These are phyloP conservation scores for Gloeostereum incarnatum DNA, from an alignment of 768 basidiomycete genomes.

Conservation along the genomic window DNA sequence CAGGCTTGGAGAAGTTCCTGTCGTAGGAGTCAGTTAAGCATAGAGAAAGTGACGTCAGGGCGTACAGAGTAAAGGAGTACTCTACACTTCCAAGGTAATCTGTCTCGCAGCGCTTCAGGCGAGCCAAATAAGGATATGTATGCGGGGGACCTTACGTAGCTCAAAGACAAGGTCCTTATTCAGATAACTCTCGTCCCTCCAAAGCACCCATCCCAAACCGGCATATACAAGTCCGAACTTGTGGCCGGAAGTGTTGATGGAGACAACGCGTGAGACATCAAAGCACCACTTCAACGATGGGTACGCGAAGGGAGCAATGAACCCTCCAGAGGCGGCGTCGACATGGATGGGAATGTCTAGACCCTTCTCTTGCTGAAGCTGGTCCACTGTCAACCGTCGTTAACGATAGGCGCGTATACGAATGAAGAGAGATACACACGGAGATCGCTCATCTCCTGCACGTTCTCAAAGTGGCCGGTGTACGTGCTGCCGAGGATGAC, in stretches of 20 bases:
- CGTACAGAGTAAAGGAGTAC: conserved; percentile 47
- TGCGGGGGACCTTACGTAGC: conserved; percentile 38
- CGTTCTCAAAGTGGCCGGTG: conserved; percentile 58
- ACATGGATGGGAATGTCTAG: conserved; percentile 59
- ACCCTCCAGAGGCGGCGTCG: conserved; percentile 54
- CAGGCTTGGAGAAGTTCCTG: conserved; percentile 50
- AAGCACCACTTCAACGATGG: conserved; percentile 51
- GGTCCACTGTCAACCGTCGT: conserved; percentile 29
- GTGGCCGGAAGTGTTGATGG: conserved; percentile 47
- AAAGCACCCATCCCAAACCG: conserved; percentile 54
- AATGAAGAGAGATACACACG: conserved; percentile 17
- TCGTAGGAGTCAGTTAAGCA: not conserved
- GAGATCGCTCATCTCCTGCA: conserved; percentile 43
- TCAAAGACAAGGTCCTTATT: conserved; percentile 61
- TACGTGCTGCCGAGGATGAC: conserved; percentile 45
- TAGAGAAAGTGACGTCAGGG: not conserved
- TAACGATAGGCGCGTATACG: not conserved
- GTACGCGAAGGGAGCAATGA: conserved; percentile 56
- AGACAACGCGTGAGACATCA: conserved; percentile 42
- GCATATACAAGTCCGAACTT: conserved; percentile 47
- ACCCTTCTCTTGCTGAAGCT: conserved; percentile 44
- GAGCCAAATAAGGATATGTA: conserved; percentile 8
- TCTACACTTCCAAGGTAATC: conserved; percentile 52
- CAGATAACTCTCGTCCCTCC: conserved; percentile 45
- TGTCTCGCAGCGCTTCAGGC: conserved; percentile 13